Conservation (phyloP, 1,139 yeast species). For the Blastobotrys illinoisensis region DNA sequence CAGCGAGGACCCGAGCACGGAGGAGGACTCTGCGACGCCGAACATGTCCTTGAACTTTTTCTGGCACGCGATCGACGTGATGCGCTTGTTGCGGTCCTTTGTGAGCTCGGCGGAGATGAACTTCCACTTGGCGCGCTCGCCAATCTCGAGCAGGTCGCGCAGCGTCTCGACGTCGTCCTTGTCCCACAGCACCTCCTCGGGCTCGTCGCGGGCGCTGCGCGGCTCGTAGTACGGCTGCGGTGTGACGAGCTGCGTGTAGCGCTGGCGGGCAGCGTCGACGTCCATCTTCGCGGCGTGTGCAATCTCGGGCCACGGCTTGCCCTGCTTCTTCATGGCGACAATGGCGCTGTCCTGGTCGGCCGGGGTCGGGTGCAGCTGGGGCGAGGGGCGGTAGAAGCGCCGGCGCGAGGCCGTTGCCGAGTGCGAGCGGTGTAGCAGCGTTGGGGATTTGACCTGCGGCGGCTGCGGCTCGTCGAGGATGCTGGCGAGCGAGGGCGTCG, state of each 20-base stretch:
- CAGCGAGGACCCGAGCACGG: constrained; percentile 35
- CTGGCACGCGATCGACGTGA: constrained; percentile 39
- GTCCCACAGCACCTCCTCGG: constrained; percentile 27
- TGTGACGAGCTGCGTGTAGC: not conserved
- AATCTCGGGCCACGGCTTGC: constrained; percentile 69
- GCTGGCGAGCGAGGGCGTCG: not conserved
- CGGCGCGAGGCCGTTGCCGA: constrained; percentile 2
- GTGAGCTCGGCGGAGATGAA: constrained; percentile 35
- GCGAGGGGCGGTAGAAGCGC: not conserved
- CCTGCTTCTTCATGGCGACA: constrained; percentile 53
- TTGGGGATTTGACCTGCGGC: constrained; percentile 16
- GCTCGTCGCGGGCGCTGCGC: constrained; percentile 2
- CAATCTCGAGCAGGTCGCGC: constrained; percentile 33
- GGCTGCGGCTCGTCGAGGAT: constrained; percentile 7
- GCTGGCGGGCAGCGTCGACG: not conserved
- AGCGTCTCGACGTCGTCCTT: constrained; percentile 34
- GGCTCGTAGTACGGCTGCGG: not conserved
- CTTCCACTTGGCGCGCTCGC: constrained; percentile 41
- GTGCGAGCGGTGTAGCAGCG: constrained; percentile 15
- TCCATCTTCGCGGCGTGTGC: constrained; percentile 50
- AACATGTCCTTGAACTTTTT: constrained; percentile 40
- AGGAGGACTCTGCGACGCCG: constrained; percentile 37
- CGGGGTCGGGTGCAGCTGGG: constrained; percentile 21
- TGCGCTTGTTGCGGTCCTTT: constrained; percentile 30
- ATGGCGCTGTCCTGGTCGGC: constrained; percentile 65